Evolutionary conservation across 1,284 basidiomycete species (phyloP), one percentile per base, ranked within the genome.

Genomic region (Cronartium ribicola): DNA sequence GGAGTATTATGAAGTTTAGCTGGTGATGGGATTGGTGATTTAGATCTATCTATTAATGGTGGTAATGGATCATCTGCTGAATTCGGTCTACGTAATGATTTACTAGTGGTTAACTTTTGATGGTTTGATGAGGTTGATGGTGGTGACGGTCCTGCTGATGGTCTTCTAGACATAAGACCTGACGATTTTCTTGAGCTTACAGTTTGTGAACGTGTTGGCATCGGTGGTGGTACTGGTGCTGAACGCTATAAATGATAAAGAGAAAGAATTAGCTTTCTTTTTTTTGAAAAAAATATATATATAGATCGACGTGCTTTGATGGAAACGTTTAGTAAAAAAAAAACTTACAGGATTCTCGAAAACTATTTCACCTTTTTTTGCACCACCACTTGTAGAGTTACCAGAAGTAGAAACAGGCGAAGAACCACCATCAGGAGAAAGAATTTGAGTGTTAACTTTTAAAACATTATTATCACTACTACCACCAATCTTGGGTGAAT

Each of bases 11-110:
- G 62, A 3, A 71, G 48, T 64, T 71, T 71, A 39, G 69, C 69
- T n/a, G 69, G 69, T 29, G 61, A 64, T 10, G 69, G 69, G 83
- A 83, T 29, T 83, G 79, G 72, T 83, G 48, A 29, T 61, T 76
- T 62, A 40, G 76, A 20, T 51, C 66, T 60, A 68, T 75, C 37
- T n/a, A 60, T 17, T 75, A 69, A 36, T 43, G 75, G 55, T 66
- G 66, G 40, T 74, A 68, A 29, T 61, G 68, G 61, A 66, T 59
- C 29, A 29, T 29, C 29, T 29, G 29, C 29, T 29, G 29, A 29
- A 29, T 29, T 29, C 29, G 29, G 29, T 29, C 29, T 29, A 29
- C 29, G 29, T 29, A 29, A 29, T 29, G 29, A 29, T 29, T 29
- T 51, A 17, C 48, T 51, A 51, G 48, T 51, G 4, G 10, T 51